phyloP scores from a whole-genome alignment of 129 eudicot genomes.

The carrot (Daucus carota) region DH1_v3.0 NC_030386.2:18516501-18517000 shows the following conservation, averaged over 20 bases:
- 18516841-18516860: constrained; percentile 3
- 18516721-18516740: constrained; percentile 11
- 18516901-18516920: constrained; percentile 13
- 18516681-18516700: not conserved
- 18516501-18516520: constrained; percentile 16
- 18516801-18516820: constrained; percentile 12
- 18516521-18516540: constrained; percentile 13
- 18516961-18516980: not conserved
- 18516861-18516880: constrained; percentile 26
- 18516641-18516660: not conserved
- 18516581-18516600: constrained; percentile 15
- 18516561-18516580: constrained; percentile 14
- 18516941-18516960: not conserved
- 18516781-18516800: not conserved
- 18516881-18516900: constrained; percentile 23
- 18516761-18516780: not conserved
- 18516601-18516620: constrained; percentile 19
- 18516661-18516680: constrained; percentile 3
- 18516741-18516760: constrained; percentile 25
- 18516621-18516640: not conserved
- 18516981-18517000: not conserved
- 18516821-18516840: not conserved
- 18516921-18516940: constrained; percentile 2
- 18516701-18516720: constrained; percentile 16
- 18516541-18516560: constrained; percentile 8